A percentile compares a stretch with the other conserved stretches of the same genome.
Evolutionary conservation across 2,329 filamentous ascomycete species (phyloP).

Genomic region (Xylaria sp.): DNA sequence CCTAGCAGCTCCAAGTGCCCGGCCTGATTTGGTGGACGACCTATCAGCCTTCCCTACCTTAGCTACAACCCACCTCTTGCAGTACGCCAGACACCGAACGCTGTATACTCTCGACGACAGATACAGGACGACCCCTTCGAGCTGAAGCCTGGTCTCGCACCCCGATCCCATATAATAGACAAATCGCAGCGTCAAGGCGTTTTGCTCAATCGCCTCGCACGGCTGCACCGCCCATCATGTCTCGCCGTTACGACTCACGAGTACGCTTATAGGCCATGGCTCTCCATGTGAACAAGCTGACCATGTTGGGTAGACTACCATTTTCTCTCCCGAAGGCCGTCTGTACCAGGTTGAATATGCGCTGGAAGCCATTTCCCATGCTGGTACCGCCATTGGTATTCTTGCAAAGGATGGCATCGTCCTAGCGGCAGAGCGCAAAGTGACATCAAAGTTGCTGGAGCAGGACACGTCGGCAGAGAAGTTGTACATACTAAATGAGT

Average conservation of each 20-base stretch:
- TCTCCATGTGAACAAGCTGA: slow-evolving; percentile 38
- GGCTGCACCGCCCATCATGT: slow-evolving; percentile 69
- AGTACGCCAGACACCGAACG: slow-evolving; percentile 4
- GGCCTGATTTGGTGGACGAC: slow-evolving; percentile 34
- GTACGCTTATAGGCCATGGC: slow-evolving; percentile 64
- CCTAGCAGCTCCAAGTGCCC: slow-evolving; percentile 34
- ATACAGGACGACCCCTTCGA: background rate
- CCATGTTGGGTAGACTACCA: slow-evolving; percentile 78
- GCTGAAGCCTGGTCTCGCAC: background rate
- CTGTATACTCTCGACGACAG: slow-evolving; percentile 16
- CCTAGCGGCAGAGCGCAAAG: slow-evolving; percentile 96
- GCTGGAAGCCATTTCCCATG: slow-evolving; percentile 97
- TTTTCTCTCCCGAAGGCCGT: slow-evolving; percentile 98
- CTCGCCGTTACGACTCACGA: slow-evolving; percentile 96
- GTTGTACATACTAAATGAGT: slow-evolving; percentile 99
- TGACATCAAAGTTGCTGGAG: slow-evolving; percentile 98
- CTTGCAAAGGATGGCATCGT: slow-evolving; percentile 98
- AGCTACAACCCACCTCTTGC: background rate
- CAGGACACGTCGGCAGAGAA: slow-evolving; percentile 99
- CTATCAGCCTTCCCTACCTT: slow-evolving; percentile 40
- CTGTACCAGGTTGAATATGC: slow-evolving; percentile 99
- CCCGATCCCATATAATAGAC: background rate
- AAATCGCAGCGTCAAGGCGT: background rate
- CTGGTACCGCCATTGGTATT: slow-evolving; percentile 95
- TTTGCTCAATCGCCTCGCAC: slow-evolving; percentile 24